phyloP scores from a whole-genome alignment of 768 basidiomycete species.

The Russula lepida region DNA sequence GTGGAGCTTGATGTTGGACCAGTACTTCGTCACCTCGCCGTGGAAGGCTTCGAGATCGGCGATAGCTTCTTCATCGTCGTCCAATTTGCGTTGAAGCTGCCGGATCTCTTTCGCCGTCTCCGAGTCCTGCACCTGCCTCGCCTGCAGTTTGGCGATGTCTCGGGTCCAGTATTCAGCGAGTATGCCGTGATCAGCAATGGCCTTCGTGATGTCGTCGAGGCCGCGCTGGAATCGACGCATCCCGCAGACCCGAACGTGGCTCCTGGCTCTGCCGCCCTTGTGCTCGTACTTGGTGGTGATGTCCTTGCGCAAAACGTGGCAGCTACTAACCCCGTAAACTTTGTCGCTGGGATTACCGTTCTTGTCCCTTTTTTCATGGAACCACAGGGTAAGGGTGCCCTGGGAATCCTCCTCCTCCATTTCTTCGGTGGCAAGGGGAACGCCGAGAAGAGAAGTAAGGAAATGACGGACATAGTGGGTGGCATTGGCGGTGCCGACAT shows the following conservation, averaged over 20 bases:
- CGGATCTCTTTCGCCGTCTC: background rate
- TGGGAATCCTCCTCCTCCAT: background rate
- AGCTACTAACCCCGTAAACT: background rate
- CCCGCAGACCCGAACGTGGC: background rate
- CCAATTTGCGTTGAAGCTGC: background rate
- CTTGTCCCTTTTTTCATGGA: background rate
- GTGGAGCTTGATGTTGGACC: background rate
- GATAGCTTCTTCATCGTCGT: background rate
- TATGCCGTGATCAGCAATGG: background rate
- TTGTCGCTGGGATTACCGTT: background rate
- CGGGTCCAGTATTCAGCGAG: background rate
- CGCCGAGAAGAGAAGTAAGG: background rate
- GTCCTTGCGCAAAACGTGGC: background rate
- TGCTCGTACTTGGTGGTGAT: background rate
- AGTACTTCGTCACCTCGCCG: background rate
- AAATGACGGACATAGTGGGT: background rate
- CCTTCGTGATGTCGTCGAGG: background rate
- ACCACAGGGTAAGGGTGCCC: background rate
- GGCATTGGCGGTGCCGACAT: background rate
- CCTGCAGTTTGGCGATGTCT: background rate
- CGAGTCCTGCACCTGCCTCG: background rate
- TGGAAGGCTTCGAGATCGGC: background rate
- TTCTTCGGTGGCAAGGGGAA: background rate
- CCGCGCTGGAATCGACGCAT: background rate
- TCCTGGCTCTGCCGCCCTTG: background rate